Evolutionary conservation across 768 basidiomycete species (phyloP).

Genomic region (Pleurotus tuber-regium): DNA sequence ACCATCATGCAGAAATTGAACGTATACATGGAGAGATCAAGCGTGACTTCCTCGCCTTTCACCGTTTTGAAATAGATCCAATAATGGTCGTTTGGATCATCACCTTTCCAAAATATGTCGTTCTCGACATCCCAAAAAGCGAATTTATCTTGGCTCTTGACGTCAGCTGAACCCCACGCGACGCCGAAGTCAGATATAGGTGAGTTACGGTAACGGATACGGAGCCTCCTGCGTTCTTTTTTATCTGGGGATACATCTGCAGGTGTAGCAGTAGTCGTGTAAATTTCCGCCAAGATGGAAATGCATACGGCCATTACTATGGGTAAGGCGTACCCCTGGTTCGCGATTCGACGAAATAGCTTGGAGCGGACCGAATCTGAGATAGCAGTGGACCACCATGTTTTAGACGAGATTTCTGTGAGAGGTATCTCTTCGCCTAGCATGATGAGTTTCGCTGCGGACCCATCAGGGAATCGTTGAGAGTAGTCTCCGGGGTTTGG

Average conservation of each 20-base stretch:
- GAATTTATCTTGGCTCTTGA: conserved; percentile 33
- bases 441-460: conserved; percentile 24
- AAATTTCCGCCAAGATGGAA: conserved; percentile 36
- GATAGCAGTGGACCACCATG: conserved; percentile 34
- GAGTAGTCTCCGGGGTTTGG: conserved; percentile 20
- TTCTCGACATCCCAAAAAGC: conserved; percentile 28
- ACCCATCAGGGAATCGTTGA: conserved; percentile 22
- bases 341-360: conserved; percentile 26
- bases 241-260: conserved; percentile 11
- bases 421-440: conserved; percentile 23
- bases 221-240: conserved; percentile 26
- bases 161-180: conserved; percentile 29
- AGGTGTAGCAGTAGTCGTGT: conserved; percentile 31
- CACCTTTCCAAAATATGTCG: conserved; percentile 26
- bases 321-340: conserved; percentile 32
- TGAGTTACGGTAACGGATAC: conserved; percentile 32
- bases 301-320: conserved; percentile 30
- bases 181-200: conserved; percentile 48
- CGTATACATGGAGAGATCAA: conserved; percentile 41
- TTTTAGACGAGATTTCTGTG: conserved; percentile 3
- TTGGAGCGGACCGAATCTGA: conserved; percentile 24
- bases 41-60: conserved; percentile 34
- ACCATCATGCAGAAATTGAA: conserved; percentile 36
- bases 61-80: conserved; percentile 49
- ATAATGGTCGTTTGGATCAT: conserved; percentile 46